These are phyloP conservation scores for Neohortaea acidophila DNA, from an alignment of 495 filamentous ascomycete genomes.

Conservation along the genomic window DNA sequence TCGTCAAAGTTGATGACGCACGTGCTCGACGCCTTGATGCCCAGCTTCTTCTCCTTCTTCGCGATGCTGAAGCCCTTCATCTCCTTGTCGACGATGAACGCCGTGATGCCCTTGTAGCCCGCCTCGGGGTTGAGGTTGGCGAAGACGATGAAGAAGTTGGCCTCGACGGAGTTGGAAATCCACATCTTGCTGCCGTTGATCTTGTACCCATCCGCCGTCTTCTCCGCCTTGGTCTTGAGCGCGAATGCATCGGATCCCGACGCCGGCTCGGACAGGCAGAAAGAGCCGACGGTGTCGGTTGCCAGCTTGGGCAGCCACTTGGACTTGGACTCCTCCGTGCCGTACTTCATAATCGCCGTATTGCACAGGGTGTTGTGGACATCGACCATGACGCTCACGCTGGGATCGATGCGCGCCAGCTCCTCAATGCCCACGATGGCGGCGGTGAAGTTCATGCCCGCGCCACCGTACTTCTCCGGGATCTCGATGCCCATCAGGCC, in stretches of 20 bases:
- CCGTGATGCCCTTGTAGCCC: constrained; percentile 90
- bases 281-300: constrained; percentile 82
- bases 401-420: constrained; percentile 83
- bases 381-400: constrained; percentile 82
- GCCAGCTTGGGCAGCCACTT: constrained; percentile 79
- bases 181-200: constrained; percentile 96
- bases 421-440: constrained; percentile 96
- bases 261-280: constrained; percentile 88
- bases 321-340: constrained; percentile 54
- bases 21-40: constrained; percentile 86
- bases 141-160: constrained; percentile 93
- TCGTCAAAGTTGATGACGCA: constrained; percentile 97
- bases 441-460: constrained; percentile 96
- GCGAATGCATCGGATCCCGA: constrained; percentile 95
- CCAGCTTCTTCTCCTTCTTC: constrained; percentile 99
- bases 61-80: constrained; percentile 83
- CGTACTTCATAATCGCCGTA: constrained; percentile 80
- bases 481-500: constrained; percentile 96
- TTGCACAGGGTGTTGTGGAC: constrained; percentile 98
- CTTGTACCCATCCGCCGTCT: constrained; percentile 63
- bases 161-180: constrained; percentile 95
- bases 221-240: constrained; percentile 69
- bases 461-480: constrained; percentile 88
- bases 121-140: constrained; percentile 80
- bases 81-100: constrained; percentile 86